Evolutionary conservation across 2,329 filamentous ascomycete genomes (phyloP).

Genomic region (Onygenales sp.): DNA sequence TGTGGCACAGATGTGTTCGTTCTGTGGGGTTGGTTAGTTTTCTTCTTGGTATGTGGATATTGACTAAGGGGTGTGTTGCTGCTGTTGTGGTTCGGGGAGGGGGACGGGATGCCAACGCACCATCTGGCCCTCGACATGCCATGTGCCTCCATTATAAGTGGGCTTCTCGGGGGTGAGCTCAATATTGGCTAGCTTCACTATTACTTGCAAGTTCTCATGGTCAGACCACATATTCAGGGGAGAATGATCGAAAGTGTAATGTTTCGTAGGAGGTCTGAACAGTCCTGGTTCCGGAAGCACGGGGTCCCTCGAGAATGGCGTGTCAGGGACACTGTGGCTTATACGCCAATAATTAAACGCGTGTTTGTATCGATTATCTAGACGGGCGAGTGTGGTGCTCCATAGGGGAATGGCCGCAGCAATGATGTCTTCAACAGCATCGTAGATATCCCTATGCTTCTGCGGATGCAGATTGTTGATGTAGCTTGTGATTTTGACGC

Average conservation of each 20-base stretch:
- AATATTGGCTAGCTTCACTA: slow-evolving; percentile 54
- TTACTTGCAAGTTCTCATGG: slow-evolving; percentile 44
- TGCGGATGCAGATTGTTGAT: slow-evolving; percentile 33
- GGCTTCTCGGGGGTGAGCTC: slow-evolving; percentile 50
- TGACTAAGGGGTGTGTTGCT: too few relatives aligned
- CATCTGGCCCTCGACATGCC: slow-evolving; percentile 41
- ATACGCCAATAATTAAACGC: slow-evolving; percentile 4
- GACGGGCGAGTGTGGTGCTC: slow-evolving; percentile 14
- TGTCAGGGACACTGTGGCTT: neutral
- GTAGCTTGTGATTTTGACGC: slow-evolving; percentile 25
- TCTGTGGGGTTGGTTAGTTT: slow-evolving; percentile 22
- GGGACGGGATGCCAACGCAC: slow-evolving; percentile 11
- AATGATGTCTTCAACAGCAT: slow-evolving; percentile 24
- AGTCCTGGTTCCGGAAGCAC: slow-evolving; percentile 3
- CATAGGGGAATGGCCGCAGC: slow-evolving; percentile 23
- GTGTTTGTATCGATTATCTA: neutral
- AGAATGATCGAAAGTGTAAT: too few relatives aligned
- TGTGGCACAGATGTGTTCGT: slow-evolving; percentile 56
- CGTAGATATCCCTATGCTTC: slow-evolving; percentile 21
- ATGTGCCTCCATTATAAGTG: slow-evolving; percentile 35
- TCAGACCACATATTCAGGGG: slow-evolving; percentile 4
- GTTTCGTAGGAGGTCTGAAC: neutral
- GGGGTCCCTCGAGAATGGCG: slow-evolving; percentile 6
- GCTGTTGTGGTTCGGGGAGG: too few relatives aligned
- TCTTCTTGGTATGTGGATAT: too few relatives aligned